Evolutionary conservation across 2,329 filamentous ascomycete genomes (phyloP), one percentile per base, ranked within the genome.

Genomic region (Fusarium sp.): DNA sequence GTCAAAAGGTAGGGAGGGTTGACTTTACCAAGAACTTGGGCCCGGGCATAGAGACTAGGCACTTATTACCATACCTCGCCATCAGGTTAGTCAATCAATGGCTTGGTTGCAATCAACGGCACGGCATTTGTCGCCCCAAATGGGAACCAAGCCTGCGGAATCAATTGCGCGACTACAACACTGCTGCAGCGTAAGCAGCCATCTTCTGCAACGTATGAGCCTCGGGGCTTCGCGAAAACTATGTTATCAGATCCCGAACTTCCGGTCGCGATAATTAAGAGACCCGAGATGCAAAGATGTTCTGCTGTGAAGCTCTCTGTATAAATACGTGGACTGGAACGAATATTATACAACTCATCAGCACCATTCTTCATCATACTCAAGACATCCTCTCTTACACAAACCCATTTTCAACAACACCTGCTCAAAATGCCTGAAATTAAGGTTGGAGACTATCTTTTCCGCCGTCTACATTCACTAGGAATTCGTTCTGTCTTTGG

Each of bases 401-500:
- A 37, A 19, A 11, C 3, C 5, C 35, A 37, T n/a, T 10, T n/a
- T n/a, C 17, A 37, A 37, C 17, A 19, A n/a, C 35, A 19, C 35
- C 3, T 19, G 17, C 25, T 14, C n/a, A n/a, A 30, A 7, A 33
- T 54, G 51, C 14, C 35, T 23, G 11, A 25, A 19, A 9, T 41
- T 14, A 56, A 56, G 20, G 35, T 56, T 25, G 46, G 46, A 25
- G 53, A 52, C 27, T 56, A 56, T n/a, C 53, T 56, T 25, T 56
- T 56, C 35, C 46, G 19, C n/a, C 53, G 46, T n/a, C 25, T 56
- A 4, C 46, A 56, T 3, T 46, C 40, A 20, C 45, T 56, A 13
- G 35, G 53, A 6, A 52, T 52, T 2, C 46, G 46, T 4, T 56
- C 53, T 19, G 20, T 56, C 20, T 56, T 56, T 33, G 53, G 35